phyloP scores from a whole-genome alignment of 345 rosid species.

The Gossypium raimondii region DNA sequence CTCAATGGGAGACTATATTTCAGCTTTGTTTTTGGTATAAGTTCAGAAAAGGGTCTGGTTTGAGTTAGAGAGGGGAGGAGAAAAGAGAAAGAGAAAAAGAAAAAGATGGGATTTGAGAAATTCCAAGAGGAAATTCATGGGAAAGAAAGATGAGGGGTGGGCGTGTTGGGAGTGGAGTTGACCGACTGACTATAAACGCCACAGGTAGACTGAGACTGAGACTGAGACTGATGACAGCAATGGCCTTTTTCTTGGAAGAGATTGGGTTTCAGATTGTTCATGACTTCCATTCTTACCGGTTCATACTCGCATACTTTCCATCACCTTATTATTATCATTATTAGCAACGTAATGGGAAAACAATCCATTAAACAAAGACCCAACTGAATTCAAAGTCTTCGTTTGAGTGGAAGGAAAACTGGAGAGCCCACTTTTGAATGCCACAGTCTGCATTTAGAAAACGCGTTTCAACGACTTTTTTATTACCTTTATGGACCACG shows the following conservation, averaged over 20 bases:
- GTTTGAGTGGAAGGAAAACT: not conserved
- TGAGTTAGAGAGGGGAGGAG: no score
- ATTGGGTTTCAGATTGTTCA: not conserved
- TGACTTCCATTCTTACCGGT: not conserved
- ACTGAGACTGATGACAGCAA: constrained; percentile 9
- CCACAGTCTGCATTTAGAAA: not conserved
- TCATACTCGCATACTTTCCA: not conserved
- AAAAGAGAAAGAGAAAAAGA: not conserved
- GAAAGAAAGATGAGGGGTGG: constrained; percentile 20
- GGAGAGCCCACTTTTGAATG: not conserved
- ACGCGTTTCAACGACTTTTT: not conserved
- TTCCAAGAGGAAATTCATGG: constrained; percentile 15
- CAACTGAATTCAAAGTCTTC: not conserved
- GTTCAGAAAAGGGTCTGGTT: not conserved
- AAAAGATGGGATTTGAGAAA: not conserved
- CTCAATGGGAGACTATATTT: not conserved
- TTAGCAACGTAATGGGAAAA: not conserved
- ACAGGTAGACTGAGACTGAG: not conserved
- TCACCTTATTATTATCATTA: not conserved
- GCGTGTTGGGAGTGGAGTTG: constrained; percentile 25
- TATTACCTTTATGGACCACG: not conserved
- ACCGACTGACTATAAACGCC: constrained; percentile 11
- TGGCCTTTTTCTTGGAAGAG: not conserved
- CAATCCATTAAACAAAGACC: not conserved
- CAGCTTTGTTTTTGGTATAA: constrained; percentile 2